phyloP scores from a whole-genome alignment of 495 filamentous ascomycete species.

The Barbatosphaeria neglecta region DNA sequence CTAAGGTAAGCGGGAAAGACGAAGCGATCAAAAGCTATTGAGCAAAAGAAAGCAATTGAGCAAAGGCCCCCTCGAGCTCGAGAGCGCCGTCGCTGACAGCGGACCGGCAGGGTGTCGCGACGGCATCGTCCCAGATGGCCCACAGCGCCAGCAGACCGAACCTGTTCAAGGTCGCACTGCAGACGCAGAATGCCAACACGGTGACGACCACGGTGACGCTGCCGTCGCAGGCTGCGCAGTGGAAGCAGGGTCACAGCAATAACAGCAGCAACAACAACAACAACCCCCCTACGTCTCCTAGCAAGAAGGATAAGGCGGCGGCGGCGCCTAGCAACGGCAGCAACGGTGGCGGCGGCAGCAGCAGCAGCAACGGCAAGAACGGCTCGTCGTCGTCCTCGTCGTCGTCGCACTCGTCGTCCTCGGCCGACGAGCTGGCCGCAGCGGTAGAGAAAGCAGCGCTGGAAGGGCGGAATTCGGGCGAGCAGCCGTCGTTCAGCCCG shows the following conservation, averaged over 20 bases:
- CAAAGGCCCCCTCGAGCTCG: too few relatives aligned
- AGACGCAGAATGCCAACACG: constrained; percentile 47
- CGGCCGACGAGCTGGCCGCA: background rate
- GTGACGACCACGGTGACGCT: constrained; percentile 50
- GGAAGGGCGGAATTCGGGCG: constrained; percentile 44
- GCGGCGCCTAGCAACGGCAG: background rate
- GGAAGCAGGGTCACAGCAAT: constrained; percentile 28
- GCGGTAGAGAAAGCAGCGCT: constrained; percentile 32
- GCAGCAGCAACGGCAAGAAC: too few relatives aligned
- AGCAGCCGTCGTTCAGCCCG: constrained; percentile 37
- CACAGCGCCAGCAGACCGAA: constrained; percentile 55
- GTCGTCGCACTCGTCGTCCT: constrained; percentile 22
- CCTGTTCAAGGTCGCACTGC: constrained; percentile 70
- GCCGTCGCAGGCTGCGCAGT: constrained; percentile 54
- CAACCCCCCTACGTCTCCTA: constrained; percentile 16
- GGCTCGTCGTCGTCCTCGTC: too few relatives aligned
- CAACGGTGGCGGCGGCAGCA: background rate
- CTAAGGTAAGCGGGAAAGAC: constrained; percentile 44
- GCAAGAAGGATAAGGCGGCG: constrained; percentile 12
- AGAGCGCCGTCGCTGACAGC: constrained; percentile 24
- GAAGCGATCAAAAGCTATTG: too few relatives aligned
- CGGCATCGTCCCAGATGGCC: constrained; percentile 43
- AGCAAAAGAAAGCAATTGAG: too few relatives aligned
- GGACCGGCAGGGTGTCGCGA: constrained; percentile 34
- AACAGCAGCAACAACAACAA: background rate